These are phyloP conservation scores for Colletotrichum caudatum DNA, from an alignment of 2,329 filamentous ascomycete species.

Conservation along the genomic window DNA sequence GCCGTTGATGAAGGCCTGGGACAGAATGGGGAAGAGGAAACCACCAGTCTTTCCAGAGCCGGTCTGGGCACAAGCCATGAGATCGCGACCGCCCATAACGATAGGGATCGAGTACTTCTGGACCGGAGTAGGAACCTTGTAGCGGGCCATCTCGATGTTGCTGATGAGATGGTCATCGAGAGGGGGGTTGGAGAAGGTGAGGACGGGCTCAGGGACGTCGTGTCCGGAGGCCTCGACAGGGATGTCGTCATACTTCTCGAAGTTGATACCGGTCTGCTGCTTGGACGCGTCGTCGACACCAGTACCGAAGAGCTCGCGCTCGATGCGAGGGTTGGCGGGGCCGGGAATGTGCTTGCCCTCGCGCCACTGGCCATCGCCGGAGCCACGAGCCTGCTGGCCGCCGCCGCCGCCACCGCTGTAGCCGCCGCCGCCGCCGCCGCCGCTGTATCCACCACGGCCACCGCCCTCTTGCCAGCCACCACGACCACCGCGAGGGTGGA, in stretches of 20 bases:
- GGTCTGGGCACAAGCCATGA: slow-evolving; percentile 99
- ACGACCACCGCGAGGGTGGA: slow-evolving; percentile 36
- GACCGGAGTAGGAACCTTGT: slow-evolving; percentile 95
- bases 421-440: slow-evolving; percentile 52
- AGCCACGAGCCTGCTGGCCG: slow-evolving; percentile 75
- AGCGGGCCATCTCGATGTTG: slow-evolving; percentile 95
- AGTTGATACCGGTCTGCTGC: slow-evolving; percentile 99
- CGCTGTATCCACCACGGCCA: slow-evolving; percentile 51
- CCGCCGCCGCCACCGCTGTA: slow-evolving; percentile 58
- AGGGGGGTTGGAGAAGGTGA: slow-evolving; percentile 91
- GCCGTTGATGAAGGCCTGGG: slow-evolving; percentile 94
- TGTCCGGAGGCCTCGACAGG: slow-evolving; percentile 96
- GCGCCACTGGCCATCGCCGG: slow-evolving; percentile 95
- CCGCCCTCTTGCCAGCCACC: slow-evolving; percentile 51
- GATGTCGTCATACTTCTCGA: slow-evolving; percentile 99
- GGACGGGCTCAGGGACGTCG: slow-evolving; percentile 91
- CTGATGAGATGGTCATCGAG: slow-evolving; percentile 91
- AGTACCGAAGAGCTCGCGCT: slow-evolving; percentile 95
- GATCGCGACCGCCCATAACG: slow-evolving; percentile 95
- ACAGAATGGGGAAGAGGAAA: slow-evolving; percentile 98
- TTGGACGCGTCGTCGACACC: slow-evolving; percentile 88
- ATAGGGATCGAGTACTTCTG: slow-evolving; percentile 99
- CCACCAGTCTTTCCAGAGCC: slow-evolving; percentile 99
- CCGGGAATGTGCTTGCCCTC: slow-evolving; percentile 97
- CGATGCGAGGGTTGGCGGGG: slow-evolving; percentile 86